Evolutionary conservation across 2,329 filamentous ascomycete species (phyloP), one percentile per base, ranked within the genome.

Genomic region (Ceratocystis albifundus): DNA sequence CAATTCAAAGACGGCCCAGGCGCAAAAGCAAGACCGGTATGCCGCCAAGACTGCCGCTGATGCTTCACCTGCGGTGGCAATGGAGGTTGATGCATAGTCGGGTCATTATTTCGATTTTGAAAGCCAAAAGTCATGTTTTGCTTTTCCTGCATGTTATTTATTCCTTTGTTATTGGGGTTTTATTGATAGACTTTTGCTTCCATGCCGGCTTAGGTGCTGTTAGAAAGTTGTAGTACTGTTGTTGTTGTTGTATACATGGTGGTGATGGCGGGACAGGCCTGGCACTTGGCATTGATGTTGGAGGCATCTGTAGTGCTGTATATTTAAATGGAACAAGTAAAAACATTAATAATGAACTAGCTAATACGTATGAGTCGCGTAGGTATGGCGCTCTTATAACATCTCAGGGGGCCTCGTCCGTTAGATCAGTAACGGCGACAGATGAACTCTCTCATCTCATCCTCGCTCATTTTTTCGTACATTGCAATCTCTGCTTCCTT

Each of bases 371-470:
- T 5, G 25, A 25, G 20, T 25, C 10, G 8, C 45, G 17, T 48
- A 17, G 20, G 12, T 50, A 50, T 10, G 20, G 20, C 48, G 12
- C 15, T 10, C 3, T 20, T 25, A 2, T 7, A 1, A 12, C 2
- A 10, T 20, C 48, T 53, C 48, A 4, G 1, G 5, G 5, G 20
- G 15, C 4, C 4, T 30, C n/a, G 15, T n/a, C 28, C 3, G 10
- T 3, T 15, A 12, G 36, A 41, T 4, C 80, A 85, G 70, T 89
- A 90, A 69, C 86, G 76, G 71, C 88, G 84, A 69, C 88, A 79
- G 66, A 89, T 74, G 83, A 86, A 90, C 15, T 76, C 73, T 69
- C 79, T 78, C 63, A 79, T 78, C 68, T 80, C 74, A 2, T 75
- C 73, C 3, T 76, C 75, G 0, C 70, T 70, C 80, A 89, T 83